Percentiles rank a stretch among this genome's conserved stretches.
Evolutionary conservation across 192 early-diverging fungal genomes (phyloP).

Genomic region (Backusella mclennaniae): DNA sequence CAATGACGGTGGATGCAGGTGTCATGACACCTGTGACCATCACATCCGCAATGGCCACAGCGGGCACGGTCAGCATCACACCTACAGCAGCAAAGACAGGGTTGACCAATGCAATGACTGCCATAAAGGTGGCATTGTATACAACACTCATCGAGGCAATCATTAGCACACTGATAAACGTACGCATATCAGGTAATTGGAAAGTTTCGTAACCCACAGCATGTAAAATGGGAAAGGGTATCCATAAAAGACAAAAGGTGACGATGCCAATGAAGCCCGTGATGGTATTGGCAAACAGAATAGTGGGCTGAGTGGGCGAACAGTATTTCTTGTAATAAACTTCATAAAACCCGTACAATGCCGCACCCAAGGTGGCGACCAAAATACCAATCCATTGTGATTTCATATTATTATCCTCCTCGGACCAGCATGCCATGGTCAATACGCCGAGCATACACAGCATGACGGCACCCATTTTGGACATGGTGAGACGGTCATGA

Average conservation of each 20-base stretch:
- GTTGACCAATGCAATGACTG: constrained; percentile 67
- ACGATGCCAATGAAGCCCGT: constrained; percentile 68
- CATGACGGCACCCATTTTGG: constrained; percentile 62
- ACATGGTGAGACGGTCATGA: constrained; percentile 55
- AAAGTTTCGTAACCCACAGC: constrained; percentile 62
- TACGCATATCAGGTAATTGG: constrained; percentile 54
- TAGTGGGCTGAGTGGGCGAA: constrained; percentile 54
- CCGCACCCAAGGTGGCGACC: constrained; percentile 62
- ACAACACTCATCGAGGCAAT: constrained; percentile 70
- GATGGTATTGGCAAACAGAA: constrained; percentile 74
- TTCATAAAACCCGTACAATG: constrained; percentile 75
- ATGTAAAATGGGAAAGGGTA: constrained; percentile 72
- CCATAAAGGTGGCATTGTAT: constrained; percentile 80
- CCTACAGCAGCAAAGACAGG: constrained; percentile 77
- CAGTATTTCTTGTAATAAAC: constrained; percentile 81
- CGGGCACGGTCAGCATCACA: constrained; percentile 78
- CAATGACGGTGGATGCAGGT: constrained; percentile 48
- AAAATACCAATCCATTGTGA: constrained; percentile 42
- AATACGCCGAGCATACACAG: constrained; percentile 70
- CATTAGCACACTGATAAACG: constrained; percentile 54
- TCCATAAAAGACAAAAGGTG: constrained; percentile 66
- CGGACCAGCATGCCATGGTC: constrained; percentile 55
- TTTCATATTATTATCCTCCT: neutral
- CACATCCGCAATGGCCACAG: constrained; percentile 62
- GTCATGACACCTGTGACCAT: constrained; percentile 47